Percentiles rank a stretch among this genome's conserved stretches.
phyloP scores from a whole-genome alignment of 805 yeast genomes.

The Candida saitoana region DNA sequence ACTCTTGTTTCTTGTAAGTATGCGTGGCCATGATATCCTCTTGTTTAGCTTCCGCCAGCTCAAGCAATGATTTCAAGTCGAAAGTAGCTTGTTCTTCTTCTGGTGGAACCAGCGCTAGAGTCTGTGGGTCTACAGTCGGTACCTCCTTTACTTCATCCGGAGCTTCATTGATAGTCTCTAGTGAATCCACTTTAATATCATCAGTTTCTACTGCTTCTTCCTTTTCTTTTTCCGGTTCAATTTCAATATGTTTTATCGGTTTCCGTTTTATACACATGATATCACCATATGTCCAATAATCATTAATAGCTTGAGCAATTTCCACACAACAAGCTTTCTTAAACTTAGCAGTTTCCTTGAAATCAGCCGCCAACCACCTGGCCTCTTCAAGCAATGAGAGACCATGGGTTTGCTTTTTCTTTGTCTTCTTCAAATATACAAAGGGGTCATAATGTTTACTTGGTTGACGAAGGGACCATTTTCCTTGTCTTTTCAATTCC shows the following conservation, averaged over 20 bases:
- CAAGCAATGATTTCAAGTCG: conserved; percentile 1
- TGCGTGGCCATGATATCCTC: conserved; percentile 1
- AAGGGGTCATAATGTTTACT: conserved; percentile 67
- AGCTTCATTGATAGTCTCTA: conserved; percentile 1
- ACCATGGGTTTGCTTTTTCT: conserved; percentile 56
- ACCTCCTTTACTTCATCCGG: background rate
- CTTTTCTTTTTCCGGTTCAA: conserved; percentile 1
- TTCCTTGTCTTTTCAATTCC: conserved; percentile 78
- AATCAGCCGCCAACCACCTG: conserved; percentile 79
- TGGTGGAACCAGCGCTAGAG: background rate
- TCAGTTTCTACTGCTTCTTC: background rate
- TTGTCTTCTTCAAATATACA: conserved; percentile 12
- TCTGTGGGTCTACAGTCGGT: background rate
- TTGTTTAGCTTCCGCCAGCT: background rate
- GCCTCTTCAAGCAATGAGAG: conserved; percentile 71
- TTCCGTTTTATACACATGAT: conserved; percentile 54
- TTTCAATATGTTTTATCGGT: conserved; percentile 29
- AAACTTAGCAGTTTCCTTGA: conserved; percentile 63
- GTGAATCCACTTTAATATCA: background rate
- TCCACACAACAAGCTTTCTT: conserved; percentile 66
- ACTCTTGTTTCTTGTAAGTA: conserved; percentile 1
- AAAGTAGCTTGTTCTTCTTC: background rate
- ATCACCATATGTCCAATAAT: conserved; percentile 71
- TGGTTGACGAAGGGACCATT: conserved; percentile 92
- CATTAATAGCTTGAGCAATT: conserved; percentile 68